Percentiles rank a stretch among this genome's conserved stretches.
phyloP scores from a whole-genome alignment of 176 grass and related monocot genomes.

The Eragrostis curvula region DNA sequence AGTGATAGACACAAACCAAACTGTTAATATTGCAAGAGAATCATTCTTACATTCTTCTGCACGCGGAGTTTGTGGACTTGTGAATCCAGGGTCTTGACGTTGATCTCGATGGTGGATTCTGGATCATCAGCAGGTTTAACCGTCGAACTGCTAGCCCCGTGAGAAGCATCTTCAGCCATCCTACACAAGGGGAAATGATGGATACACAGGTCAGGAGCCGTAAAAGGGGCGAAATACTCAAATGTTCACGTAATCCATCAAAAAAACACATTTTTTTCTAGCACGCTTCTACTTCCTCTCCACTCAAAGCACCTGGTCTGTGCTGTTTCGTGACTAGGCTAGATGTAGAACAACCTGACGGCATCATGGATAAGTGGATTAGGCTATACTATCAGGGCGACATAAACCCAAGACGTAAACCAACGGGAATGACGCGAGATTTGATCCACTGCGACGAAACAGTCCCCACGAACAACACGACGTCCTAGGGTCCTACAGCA shows the following conservation, averaged over 20 bases:
- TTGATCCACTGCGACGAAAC: no score
- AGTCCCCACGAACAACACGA: not conserved
- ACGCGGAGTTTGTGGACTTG: slow-evolving; percentile 72
- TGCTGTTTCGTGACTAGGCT: no score
- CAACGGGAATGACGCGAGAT: not conserved
- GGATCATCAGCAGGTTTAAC: slow-evolving; percentile 37
- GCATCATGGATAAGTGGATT: no score
- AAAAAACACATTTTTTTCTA: not conserved
- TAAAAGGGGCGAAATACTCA: not conserved
- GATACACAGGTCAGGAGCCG: not conserved
- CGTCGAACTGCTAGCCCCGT: slow-evolving; percentile 41
- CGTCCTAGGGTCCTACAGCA: not conserved
- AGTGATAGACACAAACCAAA: not conserved
- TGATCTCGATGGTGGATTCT: slow-evolving; percentile 71
- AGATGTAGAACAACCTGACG: not conserved
- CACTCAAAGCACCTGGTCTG: not conserved
- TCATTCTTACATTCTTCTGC: slow-evolving; percentile 58
- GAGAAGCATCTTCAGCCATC: slow-evolving; percentile 60
- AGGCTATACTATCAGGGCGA: not conserved
- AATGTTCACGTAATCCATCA: not conserved
- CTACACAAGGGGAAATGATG: slow-evolving; percentile 12
- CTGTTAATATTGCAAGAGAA: not conserved
- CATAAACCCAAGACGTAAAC: not conserved
- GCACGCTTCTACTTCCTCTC: not conserved
- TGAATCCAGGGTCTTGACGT: slow-evolving; percentile 91